A percentile compares a stretch with the other conserved stretches of the same genome.
Conservation (phyloP, 768 basidiomycete genomes). For the Fomitopsis serialis region DNA sequence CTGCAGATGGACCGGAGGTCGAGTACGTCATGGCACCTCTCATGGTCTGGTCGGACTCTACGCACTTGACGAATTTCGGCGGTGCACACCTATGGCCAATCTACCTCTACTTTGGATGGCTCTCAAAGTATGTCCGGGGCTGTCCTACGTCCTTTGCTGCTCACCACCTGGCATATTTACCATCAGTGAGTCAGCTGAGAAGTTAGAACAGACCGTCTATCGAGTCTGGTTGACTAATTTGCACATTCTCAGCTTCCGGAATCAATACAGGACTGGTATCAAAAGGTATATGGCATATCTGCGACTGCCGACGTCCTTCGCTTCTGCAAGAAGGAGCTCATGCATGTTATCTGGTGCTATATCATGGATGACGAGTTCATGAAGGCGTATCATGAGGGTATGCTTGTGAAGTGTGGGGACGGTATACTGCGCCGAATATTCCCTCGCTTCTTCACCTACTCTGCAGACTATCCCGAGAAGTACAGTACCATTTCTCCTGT, state of each 20-base stretch:
- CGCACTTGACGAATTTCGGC: conserved; percentile 23
- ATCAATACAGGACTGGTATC: conserved; percentile 25
- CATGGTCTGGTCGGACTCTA: conserved; percentile 22
- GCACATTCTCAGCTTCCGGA: conserved; percentile 37
- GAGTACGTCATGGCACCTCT: conserved; percentile 10
- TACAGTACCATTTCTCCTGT: background rate
- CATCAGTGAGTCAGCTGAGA: conserved; percentile 32
- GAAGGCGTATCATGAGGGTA: conserved; percentile 21
- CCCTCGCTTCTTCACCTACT: conserved; percentile 25
- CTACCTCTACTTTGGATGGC: conserved; percentile 33
- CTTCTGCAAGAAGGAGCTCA: conserved; percentile 27
- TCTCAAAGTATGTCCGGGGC: conserved; percentile 34
- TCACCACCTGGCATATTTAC: conserved; percentile 32
- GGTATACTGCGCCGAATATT: conserved; percentile 21
- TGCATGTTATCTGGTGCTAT: conserved; percentile 23
- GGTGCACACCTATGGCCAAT: conserved; percentile 31
- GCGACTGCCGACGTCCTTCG: conserved; percentile 14
- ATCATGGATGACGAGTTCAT: conserved; percentile 21
- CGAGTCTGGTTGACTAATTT: too few relatives aligned
- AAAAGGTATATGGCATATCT: conserved; percentile 5
- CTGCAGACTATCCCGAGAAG: conserved; percentile 34
- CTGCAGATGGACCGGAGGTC: background rate
- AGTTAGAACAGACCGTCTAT: too few relatives aligned
- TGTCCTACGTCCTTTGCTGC: conserved; percentile 11
- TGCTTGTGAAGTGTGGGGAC: conserved; percentile 21